Base-by-base conservation (phyloP, 768 basidiomycete species). In the Sporobolomyces roseus region DNA sequence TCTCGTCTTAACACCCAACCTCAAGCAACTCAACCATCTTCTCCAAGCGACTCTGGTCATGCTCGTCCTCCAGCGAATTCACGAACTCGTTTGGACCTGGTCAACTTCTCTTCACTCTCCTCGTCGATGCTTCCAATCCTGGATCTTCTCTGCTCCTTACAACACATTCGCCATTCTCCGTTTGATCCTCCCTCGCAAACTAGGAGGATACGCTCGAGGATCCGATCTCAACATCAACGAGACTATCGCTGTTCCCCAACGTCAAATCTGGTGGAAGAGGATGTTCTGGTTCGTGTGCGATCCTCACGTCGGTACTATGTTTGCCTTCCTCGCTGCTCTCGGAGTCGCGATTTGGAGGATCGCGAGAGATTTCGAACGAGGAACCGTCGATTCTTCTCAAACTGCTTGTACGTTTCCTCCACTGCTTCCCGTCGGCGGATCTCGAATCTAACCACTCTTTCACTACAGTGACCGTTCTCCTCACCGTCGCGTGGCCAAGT, bases 121-220 rank as follows among this genome's bases (percentile, higher is more conserved):
- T 12, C 66, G 71, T 17, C 66, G 71, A 27, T 32, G 50, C 4
- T 27, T 72, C 38, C 71, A 72, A 32, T 43, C 71, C 13, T 67
- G 66, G 66, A 65, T 68, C 66, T 72, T 68, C 43, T 63, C 71
- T 52, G 66, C 66, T 14, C 71, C 71, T 10, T 72, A 72, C 71
- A 63, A 72, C 27, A 63, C 62, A 25, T 35, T 72, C 54, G 71
- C 71, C 16, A 66, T 72, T 56, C 14, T 68, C 0, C 71, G 71
- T n/a, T 41, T 72, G 25, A 19, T 65, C 46, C 66, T 72, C 41
- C 71, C 71, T 7, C 41, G 36, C 27, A 30, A 60, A n/a, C 48
- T 72, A 25, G 71, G 71, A 38, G 71, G 71, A 2, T 72, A 68
- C 66, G 49, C 63, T 35, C 41, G 58, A 23, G 66, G 66, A 27